Evolutionary conservation across 2,329 filamentous ascomycete species (phyloP), one percentile per base, ranked within the genome.

Genomic region (Epichloe gansuensis): DNA sequence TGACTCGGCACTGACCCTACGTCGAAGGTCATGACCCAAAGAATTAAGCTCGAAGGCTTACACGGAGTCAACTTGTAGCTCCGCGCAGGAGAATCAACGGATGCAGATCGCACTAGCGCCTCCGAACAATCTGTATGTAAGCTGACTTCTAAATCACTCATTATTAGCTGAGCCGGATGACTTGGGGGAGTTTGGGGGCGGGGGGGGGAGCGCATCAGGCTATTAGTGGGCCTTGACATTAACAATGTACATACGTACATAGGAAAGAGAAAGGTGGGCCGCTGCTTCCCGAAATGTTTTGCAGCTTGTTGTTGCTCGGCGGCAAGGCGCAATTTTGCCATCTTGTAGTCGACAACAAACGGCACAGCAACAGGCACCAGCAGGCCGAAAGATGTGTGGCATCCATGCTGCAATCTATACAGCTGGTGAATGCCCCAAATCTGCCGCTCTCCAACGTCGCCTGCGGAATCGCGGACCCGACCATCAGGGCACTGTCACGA

Each of bases 401-500:
- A 83, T 83, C 50, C 72, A 82, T 62, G 74, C 70, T 38, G 65
- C 68, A 41, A 69, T 83, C 50, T 74, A 73, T 21, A 43, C 54
- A 39, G 56, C 58, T 23, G 48, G 61, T 62, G 53, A 60, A 47
- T 59, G 62, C 41, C 55, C 60, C 17, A 60, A 66, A 21, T 61
- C 58, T 1, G 54, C 65, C 1, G 63, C 68, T 2, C 61, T 82
- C n/a, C 65, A 65, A 52, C 61, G 65, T 40, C 64, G 73, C 17
- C 71, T 84, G 23, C 67, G 66, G 56, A 81, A 74, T 38, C 76
- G 81, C 57, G 81, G 80, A 1, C 81, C 80, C 2, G 81, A 84
- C 60, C 74, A 82, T 61, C 62, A 74, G 25, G 78, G 76, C 39
- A 68, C 72, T 34, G 62, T 69, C 21, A 61, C 67, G 52, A 61